A percentile compares a stretch with the other conserved stretches of the same genome.
phyloP scores from a whole-genome alignment of 2,329 filamentous ascomycete genomes.

The Cladophialophora chaetospira region DNA sequence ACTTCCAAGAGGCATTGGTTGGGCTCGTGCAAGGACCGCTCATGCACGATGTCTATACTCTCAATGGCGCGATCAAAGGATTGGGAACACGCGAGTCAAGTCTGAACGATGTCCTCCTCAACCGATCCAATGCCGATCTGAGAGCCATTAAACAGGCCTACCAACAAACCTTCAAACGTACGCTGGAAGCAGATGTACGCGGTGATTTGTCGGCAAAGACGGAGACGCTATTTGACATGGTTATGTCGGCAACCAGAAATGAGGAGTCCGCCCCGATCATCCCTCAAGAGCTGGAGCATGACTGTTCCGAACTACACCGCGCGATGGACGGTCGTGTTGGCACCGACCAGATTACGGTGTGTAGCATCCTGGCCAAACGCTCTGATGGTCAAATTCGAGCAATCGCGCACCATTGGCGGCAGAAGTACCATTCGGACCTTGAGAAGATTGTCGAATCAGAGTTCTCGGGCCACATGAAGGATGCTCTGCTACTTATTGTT shows the following conservation, averaged over 20 bases:
- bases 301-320: slow-evolving; percentile 74
- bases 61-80: slow-evolving; percentile 73
- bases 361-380: slow-evolving; percentile 72
- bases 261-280: slow-evolving; percentile 77
- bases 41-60: slow-evolving; percentile 69
- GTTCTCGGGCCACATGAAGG: slow-evolving; percentile 91
- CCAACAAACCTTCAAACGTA: slow-evolving; percentile 64
- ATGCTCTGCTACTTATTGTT: slow-evolving; percentile 79
- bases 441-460: slow-evolving; percentile 75
- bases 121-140: slow-evolving; percentile 83
- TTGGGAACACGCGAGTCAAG: slow-evolving; percentile 82
- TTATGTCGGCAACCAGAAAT: slow-evolving; percentile 70
- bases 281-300: slow-evolving; percentile 71
- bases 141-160: slow-evolving; percentile 82
- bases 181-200: slow-evolving; percentile 71
- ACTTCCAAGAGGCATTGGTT: slow-evolving; percentile 73
- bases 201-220: slow-evolving; percentile 85
- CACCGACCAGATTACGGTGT: slow-evolving; percentile 75
- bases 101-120: slow-evolving; percentile 82
- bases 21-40: slow-evolving; percentile 78
- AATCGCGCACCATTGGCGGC: slow-evolving; percentile 72
- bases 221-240: slow-evolving; percentile 79
- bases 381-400: slow-evolving; percentile 84
- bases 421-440: slow-evolving; percentile 69
- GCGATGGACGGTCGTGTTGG: slow-evolving; percentile 69